phyloP scores from a whole-genome alignment of 2,329 filamentous ascomycete species.

The Neonectria neomacrospora region DNA sequence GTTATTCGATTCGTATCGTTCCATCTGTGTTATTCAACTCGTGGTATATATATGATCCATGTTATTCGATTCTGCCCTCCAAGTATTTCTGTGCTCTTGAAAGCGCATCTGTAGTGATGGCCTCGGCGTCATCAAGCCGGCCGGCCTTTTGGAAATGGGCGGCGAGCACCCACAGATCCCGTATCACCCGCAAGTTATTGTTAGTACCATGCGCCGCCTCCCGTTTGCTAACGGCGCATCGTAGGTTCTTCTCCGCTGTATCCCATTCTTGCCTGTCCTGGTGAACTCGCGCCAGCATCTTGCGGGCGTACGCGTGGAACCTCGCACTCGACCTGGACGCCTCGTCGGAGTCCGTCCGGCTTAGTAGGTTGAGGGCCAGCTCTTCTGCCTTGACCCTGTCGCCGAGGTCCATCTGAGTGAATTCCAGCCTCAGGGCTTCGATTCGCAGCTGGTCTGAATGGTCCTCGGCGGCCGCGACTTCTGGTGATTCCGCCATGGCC shows the following conservation, averaged over 20 bases:
- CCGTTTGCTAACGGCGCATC: slow-evolving; percentile 48
- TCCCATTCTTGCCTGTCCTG: slow-evolving; percentile 48
- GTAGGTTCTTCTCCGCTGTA: slow-evolving; percentile 49
- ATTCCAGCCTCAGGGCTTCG: slow-evolving; percentile 50
- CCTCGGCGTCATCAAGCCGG: slow-evolving; percentile 41
- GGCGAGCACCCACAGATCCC: slow-evolving; percentile 54
- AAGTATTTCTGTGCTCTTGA: slow-evolving; percentile 48
- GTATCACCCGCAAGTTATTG: slow-evolving; percentile 50
- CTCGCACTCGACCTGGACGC: slow-evolving; percentile 46
- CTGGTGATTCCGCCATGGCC: slow-evolving; percentile 34
- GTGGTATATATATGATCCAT: neutral
- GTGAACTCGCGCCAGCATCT: slow-evolving; percentile 52
- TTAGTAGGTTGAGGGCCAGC: slow-evolving; percentile 45
- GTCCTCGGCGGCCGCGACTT: slow-evolving; percentile 20
- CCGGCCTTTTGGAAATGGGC: slow-evolving; percentile 48
- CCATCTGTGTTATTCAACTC: slow-evolving; percentile 29
- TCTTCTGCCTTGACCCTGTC: slow-evolving; percentile 47
- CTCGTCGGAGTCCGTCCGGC: slow-evolving; percentile 39
- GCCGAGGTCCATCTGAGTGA: slow-evolving; percentile 53
- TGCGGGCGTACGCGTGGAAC: slow-evolving; percentile 53
- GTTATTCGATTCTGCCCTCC: slow-evolving; percentile 36
- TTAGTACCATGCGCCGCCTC: slow-evolving; percentile 50
- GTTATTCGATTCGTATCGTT: neutral
- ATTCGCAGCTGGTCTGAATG: slow-evolving; percentile 45
- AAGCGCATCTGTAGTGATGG: slow-evolving; percentile 48